phyloP scores from a whole-genome alignment of 2,329 filamentous ascomycete genomes.

The Diaporthe humulicola region DNA sequence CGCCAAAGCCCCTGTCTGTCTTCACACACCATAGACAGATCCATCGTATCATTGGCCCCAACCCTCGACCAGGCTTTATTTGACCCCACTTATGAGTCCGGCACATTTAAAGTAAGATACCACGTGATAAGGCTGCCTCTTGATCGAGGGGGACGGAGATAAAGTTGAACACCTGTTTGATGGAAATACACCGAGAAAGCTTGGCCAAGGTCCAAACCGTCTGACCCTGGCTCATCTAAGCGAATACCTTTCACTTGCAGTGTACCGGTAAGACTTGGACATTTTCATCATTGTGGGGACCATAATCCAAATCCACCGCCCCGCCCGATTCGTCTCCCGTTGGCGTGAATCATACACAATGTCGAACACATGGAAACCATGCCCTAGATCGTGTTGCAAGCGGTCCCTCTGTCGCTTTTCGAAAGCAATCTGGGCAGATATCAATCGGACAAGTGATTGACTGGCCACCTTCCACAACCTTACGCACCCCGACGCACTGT shows the following conservation, averaged over 20 bases:
- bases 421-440: not conserved
- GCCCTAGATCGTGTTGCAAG: not conserved
- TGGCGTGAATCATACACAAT: not conserved
- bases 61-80: not conserved
- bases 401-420: not conserved
- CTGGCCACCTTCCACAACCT: too few species aligned
- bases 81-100: not conserved
- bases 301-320: not conserved
- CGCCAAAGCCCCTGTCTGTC: not conserved
- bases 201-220: not conserved
- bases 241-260: not conserved
- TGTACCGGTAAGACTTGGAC: not conserved
- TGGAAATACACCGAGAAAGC: not conserved
- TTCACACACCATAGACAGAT: slow-evolving; percentile 10
- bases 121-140: slow-evolving; percentile 10
- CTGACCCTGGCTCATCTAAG: not conserved
- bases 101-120: too few species aligned
- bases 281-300: not conserved
- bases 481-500: not conserved
- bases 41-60: not conserved
- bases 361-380: not conserved
- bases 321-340: not conserved
- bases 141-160: not conserved
- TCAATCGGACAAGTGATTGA: not conserved
- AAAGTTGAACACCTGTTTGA: slow-evolving; percentile 1